phyloP scores from a whole-genome alignment of 805 yeast genomes.

The Candida silvicultrix region DNA sequence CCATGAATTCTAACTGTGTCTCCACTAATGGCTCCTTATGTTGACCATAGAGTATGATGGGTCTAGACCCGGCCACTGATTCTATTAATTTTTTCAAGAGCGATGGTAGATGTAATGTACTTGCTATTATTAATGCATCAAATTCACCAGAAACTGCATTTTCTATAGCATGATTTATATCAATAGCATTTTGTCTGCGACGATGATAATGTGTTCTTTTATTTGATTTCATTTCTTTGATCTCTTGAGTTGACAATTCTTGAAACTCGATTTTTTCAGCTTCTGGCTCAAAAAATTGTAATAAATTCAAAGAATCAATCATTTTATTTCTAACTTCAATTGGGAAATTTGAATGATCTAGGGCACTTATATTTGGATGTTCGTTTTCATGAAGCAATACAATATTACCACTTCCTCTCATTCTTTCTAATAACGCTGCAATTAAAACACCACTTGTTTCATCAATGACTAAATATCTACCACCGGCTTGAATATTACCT shows the following conservation, averaged over 20 bases:
- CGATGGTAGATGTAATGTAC: conserved; percentile 65
- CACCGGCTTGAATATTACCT: conserved; percentile 85
- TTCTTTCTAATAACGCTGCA: conserved; percentile 82
- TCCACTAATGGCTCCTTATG: conserved; percentile 75
- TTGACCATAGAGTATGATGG: conserved; percentile 76
- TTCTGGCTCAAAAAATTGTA: conserved; percentile 82
- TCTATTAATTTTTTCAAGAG: conserved; percentile 58
- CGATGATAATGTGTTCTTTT: conserved; percentile 64
- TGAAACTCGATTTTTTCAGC: conserved; percentile 37
- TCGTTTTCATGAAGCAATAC: conserved; percentile 86
- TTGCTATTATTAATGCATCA: conserved; percentile 70
- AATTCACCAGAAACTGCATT: conserved; percentile 46
- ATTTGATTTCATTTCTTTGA: conserved; percentile 48
- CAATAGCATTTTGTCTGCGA: conserved; percentile 50
- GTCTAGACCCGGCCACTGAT: conserved; percentile 76
- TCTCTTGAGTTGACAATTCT: conserved; percentile 43
- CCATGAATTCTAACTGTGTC: conserved; percentile 59
- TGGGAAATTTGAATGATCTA: conserved; percentile 61
- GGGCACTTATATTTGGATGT: conserved; percentile 73
- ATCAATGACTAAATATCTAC: conserved; percentile 80
- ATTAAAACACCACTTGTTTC: conserved; percentile 93
- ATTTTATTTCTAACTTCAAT: conserved; percentile 44
- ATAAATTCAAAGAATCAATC: conserved; percentile 65
- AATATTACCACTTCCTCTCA: conserved; percentile 68
- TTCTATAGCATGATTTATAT: conserved; percentile 39